A percentile compares a stretch with the other conserved stretches of the same genome.
These are phyloP conservation scores for Fusarium mangiferae DNA, from an alignment of 2,329 filamentous ascomycete species.

Conservation along the genomic window DNA sequence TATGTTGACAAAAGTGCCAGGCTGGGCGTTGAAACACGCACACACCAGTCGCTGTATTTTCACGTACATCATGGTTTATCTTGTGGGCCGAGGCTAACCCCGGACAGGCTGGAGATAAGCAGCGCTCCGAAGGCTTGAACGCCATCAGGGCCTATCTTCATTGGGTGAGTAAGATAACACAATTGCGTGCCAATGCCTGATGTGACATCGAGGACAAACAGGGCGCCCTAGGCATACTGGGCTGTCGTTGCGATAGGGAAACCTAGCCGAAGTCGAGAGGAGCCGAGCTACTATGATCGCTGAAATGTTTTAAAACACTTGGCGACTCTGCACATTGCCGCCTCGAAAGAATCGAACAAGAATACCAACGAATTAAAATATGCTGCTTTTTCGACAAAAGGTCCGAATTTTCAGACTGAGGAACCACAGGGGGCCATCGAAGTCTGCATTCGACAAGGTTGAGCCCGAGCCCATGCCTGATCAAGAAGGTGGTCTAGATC, in stretches of 20 bases:
- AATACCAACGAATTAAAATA: neutral
- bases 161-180: conserved; percentile 27
- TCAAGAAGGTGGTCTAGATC: conserved; percentile 29
- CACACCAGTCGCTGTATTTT: neutral
- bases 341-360: conserved; percentile 9
- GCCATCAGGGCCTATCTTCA: conserved; percentile 22
- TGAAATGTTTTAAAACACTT: neutral
- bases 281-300: neutral
- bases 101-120: conserved; percentile 43
- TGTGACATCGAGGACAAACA: conserved; percentile 1
- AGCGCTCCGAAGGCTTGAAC: conserved; percentile 26
- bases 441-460: conserved; percentile 27
- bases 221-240: neutral
- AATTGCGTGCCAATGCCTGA: conserved; percentile 35
- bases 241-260: neutral
- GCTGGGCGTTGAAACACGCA: conserved; percentile 12
- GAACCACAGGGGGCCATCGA: conserved; percentile 21
- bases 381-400: conserved; percentile 35
- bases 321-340: neutral
- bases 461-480: conserved; percentile 12
- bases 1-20: conserved; percentile 37
- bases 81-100: conserved; percentile 39
- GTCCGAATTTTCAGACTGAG: conserved; percentile 35
- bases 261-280: neutral
- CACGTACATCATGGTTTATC: conserved; percentile 25